A percentile compares a stretch with the other conserved stretches of the same genome.
Conservation (phyloP, 768 basidiomycete species). For the Trametes elegans region DNA sequence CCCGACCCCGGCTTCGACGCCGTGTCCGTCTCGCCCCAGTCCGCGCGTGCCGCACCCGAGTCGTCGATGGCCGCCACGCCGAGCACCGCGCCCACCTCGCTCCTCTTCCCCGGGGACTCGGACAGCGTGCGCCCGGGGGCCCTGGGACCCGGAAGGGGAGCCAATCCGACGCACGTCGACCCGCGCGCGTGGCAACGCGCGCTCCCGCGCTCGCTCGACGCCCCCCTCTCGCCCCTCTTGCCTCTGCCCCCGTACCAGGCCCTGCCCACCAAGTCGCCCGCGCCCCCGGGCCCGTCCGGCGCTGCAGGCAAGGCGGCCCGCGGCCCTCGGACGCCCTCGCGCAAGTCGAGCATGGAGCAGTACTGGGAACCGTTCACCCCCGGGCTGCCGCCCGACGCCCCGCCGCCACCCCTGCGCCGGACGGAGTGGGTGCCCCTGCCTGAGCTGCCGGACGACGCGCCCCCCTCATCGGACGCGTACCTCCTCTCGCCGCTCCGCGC, state of each 20-base stretch:
- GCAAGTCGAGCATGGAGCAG: neutral
- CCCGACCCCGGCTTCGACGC: too few relatives aligned
- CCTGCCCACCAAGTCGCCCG: too few relatives aligned
- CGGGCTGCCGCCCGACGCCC: neutral
- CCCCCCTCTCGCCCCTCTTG: constrained; percentile 1
- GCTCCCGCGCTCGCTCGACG: neutral
- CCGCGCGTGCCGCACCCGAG: neutral
- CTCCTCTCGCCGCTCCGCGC: constrained; percentile 3
- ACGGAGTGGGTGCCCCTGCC: constrained; percentile 14
- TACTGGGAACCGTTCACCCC: neutral
- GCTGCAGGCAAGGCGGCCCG: neutral
- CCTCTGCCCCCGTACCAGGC: too few relatives aligned
- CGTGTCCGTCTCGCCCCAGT: constrained; percentile 1
- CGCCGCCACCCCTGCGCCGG: constrained; percentile 14
- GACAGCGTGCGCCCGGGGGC: neutral
- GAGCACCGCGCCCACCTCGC: constrained; percentile 10
- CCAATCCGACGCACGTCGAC: constrained; percentile 2
- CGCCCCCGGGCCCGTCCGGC: neutral
- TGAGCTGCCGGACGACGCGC: constrained; percentile 2
- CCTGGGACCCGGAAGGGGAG: neutral
- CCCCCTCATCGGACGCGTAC: neutral
- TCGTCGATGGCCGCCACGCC: constrained; percentile 2
- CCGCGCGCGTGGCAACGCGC: constrained; percentile 5
- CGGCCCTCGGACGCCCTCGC: neutral
- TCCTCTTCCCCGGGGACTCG: constrained; percentile 2